These are phyloP conservation scores for Termitomyces sp. DNA, from an alignment of 768 basidiomycete species.

Conservation along the genomic window DNA sequence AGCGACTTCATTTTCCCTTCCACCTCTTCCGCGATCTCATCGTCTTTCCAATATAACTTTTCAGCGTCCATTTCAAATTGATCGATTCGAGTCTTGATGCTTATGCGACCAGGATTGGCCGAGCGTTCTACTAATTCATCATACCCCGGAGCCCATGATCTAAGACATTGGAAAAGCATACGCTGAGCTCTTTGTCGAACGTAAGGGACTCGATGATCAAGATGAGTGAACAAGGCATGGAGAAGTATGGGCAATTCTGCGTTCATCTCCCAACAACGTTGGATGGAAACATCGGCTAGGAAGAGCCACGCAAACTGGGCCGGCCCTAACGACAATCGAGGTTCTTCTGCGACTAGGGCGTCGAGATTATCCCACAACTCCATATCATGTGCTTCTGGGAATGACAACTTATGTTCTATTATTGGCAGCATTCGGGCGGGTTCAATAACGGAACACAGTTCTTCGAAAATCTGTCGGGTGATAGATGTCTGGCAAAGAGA, in stretches of 20 bases:
- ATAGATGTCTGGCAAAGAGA: constrained; percentile 75
- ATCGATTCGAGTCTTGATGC: constrained; percentile 44
- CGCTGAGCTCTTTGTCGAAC: constrained; percentile 65
- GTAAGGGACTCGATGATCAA: constrained; percentile 70
- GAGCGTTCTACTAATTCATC: constrained; percentile 63
- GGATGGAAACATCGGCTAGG: constrained; percentile 68
- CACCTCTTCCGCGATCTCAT: constrained; percentile 47
- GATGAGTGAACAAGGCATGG: constrained; percentile 73
- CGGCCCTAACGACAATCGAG: constrained; percentile 64
- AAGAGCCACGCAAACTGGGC: constrained; percentile 90
- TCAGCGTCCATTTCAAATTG: constrained; percentile 55
- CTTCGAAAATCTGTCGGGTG: constrained; percentile 70
- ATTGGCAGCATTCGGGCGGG: constrained; percentile 79
- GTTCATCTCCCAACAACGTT: constrained; percentile 70
- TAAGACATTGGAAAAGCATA: constrained; percentile 82
- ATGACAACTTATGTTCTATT: constrained; percentile 63
- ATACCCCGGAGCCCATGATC: constrained; percentile 77
- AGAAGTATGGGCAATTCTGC: constrained; percentile 69
- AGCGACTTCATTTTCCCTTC: constrained; percentile 66
- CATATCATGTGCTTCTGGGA: constrained; percentile 59
- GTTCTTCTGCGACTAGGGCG: constrained; percentile 66
- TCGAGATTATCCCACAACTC: constrained; percentile 79
- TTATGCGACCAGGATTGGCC: constrained; percentile 36
- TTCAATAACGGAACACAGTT: constrained; percentile 80
- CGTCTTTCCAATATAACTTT: constrained; percentile 65